A percentile compares a stretch with the other conserved stretches of the same genome.
Evolutionary conservation across 768 basidiomycete genomes (phyloP).

Genomic region (Suillus subluteus): DNA sequence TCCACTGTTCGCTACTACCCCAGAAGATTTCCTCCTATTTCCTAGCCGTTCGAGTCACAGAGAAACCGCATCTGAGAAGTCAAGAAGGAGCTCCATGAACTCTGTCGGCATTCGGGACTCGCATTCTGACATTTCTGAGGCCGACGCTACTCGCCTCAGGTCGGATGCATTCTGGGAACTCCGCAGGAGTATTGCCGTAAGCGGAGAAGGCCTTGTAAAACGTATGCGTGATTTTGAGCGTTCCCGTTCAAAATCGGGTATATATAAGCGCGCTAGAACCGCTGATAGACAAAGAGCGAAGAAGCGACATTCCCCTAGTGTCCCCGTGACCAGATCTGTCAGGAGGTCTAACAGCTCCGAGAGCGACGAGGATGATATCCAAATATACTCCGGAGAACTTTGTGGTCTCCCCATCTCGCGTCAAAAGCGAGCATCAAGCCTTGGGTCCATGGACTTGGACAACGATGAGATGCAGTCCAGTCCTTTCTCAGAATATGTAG

Average conservation of each 20-base stretch:
- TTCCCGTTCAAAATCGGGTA: constrained; percentile 46
- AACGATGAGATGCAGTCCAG: constrained; percentile 22
- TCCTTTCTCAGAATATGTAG: constrained; percentile 17
- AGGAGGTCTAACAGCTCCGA: constrained; percentile 32
- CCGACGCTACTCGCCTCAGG: constrained; percentile 50
- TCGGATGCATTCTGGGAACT: constrained; percentile 71
- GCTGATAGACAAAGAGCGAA: constrained; percentile 43
- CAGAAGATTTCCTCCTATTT: constrained; percentile 54
- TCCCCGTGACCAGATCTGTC: constrained; percentile 17
- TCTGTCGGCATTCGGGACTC: constrained; percentile 23
- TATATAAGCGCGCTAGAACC: constrained; percentile 42
- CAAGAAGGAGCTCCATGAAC: constrained; percentile 28
- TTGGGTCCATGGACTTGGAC: constrained; percentile 47
- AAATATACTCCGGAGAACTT: constrained; percentile 47
- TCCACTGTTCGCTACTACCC: constrained; percentile 48
- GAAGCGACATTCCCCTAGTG: constrained; percentile 40
- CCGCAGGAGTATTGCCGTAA: constrained; percentile 61
- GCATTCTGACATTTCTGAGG: constrained; percentile 25
- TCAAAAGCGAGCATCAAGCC: constrained; percentile 49
- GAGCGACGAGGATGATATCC: constrained; percentile 56
- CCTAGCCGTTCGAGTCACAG: constrained; percentile 27
- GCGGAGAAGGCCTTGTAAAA: constrained; percentile 66
- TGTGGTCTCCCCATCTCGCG: constrained; percentile 37
- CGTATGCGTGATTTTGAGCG: constrained; percentile 77
- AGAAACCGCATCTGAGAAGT: constrained; percentile 14